Evolutionary conservation across 768 basidiomycete species (phyloP), one percentile per base, ranked within the genome.

Genomic region (Termitomyces sp.): DNA sequence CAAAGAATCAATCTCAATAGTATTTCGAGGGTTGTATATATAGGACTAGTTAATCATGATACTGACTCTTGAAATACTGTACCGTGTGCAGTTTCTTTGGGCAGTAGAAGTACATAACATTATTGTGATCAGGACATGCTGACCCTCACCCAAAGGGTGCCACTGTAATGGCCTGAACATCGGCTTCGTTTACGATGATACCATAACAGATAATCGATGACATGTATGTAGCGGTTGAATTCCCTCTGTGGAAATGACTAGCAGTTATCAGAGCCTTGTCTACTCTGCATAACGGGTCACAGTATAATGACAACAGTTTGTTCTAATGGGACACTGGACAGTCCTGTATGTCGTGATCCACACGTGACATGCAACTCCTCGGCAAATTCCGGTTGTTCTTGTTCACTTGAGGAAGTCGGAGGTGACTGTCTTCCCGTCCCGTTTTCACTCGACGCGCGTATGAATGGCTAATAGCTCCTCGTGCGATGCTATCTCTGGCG

Each of bases 351-450:
- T 23, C 23, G 23, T 23, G 23, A 23, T 23, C 2, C 23, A 23
- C 23, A 23, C 23, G 23, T 23, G 23, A 23, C 23, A 23, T 38
- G 16, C 40, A 7, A 6, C 28, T 32, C 57, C 40, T 32, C 57
- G 57, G 57, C 33, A 58, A 53, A 58, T 7, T 53, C 57, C 51
- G 57, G 51, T 47, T 58, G 50, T n/a, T 28, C 32, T 52, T 23
- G 12, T 46, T 36, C 43, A 33, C 23, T n/a, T 46, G 36, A 44
- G 30, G 18, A 23, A 36, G 33, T 23, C 23, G 23, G 46, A 30
- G 36, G 13, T 30, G 35, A 30, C n/a, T 35, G 36, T 50, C 28
- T 49, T n/a, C 14, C 20, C 20, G 1, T 40, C 41, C 20, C 30
- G 20, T 41, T 26, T 47, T 44, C 51, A 12, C 33, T 43, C n/a